Conservation (phyloP, 2,329 filamentous ascomycete species). For the Beauveria sp. region DNA sequence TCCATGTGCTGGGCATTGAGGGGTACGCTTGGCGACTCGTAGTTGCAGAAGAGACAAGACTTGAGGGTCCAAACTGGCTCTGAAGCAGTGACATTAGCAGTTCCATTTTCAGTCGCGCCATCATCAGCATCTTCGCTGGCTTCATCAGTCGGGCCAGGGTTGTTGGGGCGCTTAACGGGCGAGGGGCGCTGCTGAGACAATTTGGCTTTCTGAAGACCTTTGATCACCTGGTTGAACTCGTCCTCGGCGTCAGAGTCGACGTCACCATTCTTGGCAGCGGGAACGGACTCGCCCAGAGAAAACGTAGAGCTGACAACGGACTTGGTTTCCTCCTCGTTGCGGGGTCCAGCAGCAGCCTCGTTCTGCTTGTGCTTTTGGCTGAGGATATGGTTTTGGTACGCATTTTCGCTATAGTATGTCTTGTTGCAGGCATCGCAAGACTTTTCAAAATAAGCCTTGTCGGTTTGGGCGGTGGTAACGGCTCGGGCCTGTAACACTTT, state of each 20-base stretch:
- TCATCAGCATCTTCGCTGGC: conserved; percentile 39
- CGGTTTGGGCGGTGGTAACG: conserved; percentile 72
- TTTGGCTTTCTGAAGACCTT: conserved; percentile 68
- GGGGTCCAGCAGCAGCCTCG: conserved; percentile 40
- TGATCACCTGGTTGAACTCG: conserved; percentile 70
- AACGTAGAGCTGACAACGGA: conserved; percentile 89
- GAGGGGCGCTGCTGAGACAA: conserved; percentile 46
- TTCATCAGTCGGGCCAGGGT: conserved; percentile 42
- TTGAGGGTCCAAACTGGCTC: conserved; percentile 37
- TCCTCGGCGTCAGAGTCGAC: conserved; percentile 63
- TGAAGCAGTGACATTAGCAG: conserved; percentile 20
- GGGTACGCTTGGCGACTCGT: conserved; percentile 65
- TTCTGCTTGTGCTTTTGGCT: conserved; percentile 76
- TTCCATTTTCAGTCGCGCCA: conserved; percentile 34
- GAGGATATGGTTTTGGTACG: conserved; percentile 83
- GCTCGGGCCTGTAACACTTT: conserved; percentile 92
- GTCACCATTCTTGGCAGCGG: conserved; percentile 35
- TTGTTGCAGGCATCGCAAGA: conserved; percentile 76
- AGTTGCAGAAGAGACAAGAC: conserved; percentile 87
- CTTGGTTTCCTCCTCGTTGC: conserved; percentile 59
- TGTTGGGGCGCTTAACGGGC: conserved; percentile 46
- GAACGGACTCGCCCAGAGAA: conserved; percentile 74
- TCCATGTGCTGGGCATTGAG: conserved; percentile 85
- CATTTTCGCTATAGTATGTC: conserved; percentile 94
- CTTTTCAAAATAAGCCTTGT: conserved; percentile 83